Base-by-base conservation (phyloP, 768 basidiomycete genomes). In the Dioszegia hungarica region DNA sequence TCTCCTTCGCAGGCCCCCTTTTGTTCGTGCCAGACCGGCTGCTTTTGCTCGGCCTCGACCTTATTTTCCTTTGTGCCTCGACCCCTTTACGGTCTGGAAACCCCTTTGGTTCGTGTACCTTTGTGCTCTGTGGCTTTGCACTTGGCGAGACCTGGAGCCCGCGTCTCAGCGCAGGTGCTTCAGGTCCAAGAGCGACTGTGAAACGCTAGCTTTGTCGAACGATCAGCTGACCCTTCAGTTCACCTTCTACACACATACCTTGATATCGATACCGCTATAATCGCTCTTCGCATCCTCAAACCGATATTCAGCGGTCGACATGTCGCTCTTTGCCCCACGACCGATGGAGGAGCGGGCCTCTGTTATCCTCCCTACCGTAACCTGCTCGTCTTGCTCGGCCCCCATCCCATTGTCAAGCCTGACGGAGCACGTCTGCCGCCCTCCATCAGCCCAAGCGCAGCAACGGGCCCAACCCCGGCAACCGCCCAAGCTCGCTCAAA, bases 321-420 rank as follows among this genome's bases (percentile, higher is more conserved):
- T 70, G 68, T 70, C 68, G 11, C 55, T 70, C 4, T 45, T 70
- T 34, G 63, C 64, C 3, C 57, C 61, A 12, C 40, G 60, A 25
- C 54, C 56, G 6, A 41, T 47, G 27, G 62, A 61, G 40, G 77
- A 75, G 40, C 77, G 83, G n/a, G 80, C 82, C n/a, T 89, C 89
- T 22, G 84, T 89, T 74, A 75, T 86, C 46, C 80, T 94, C 10
- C 89, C 91, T 5, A 80, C 85, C 2, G 86, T 92, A 59, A 93
- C 87, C 73, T 95, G 91, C 75, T 89, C 89, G 2, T 86, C 78
- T 28, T 95, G 91, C 72, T 78, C 79, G 64, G 78, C 79, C 9
- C 83, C 82, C 1, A 87, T 95, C 36, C 84, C 87, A 29, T 80
- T 94, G 33, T 77, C 81, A 44, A 80, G 85, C 43, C 84, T 94